Conservation (phyloP, 495 filamentous ascomycete genomes). For the Penicillium coprophilum region DNA sequence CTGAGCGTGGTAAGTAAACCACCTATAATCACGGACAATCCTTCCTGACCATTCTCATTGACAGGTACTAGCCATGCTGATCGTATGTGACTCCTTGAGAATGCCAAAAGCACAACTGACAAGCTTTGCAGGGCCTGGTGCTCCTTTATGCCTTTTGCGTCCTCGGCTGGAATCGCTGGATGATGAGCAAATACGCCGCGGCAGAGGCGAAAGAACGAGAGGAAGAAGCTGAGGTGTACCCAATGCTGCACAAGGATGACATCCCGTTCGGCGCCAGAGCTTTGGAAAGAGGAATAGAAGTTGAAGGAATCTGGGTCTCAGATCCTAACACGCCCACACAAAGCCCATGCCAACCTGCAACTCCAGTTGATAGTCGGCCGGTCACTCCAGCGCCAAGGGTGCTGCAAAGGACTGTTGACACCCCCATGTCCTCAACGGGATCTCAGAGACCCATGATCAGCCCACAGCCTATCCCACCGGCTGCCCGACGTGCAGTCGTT, state of each 20-base stretch:
- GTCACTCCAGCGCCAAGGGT: slow-evolving; percentile 15
- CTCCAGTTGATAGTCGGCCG: slow-evolving; percentile 19
- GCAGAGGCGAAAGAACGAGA: slow-evolving; percentile 64
- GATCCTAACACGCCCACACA: slow-evolving; percentile 50
- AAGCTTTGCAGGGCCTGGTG: slow-evolving; percentile 40
- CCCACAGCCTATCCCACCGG: slow-evolving; percentile 5
- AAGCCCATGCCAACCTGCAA: slow-evolving; percentile 28
- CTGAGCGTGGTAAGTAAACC: slow-evolving; percentile 73
- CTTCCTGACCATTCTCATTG: slow-evolving; percentile 15
- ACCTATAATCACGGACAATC: neutral
- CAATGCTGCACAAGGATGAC: slow-evolving; percentile 50
- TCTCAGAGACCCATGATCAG: neutral
- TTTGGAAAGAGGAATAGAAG: slow-evolving; percentile 78
- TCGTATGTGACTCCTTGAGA: slow-evolving; percentile 37
- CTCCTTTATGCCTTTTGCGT: slow-evolving; percentile 46
- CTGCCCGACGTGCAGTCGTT: neutral
- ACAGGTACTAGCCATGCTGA: slow-evolving; percentile 45
- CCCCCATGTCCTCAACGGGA: slow-evolving; percentile 2
- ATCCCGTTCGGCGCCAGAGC: slow-evolving; percentile 89
- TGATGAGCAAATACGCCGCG: slow-evolving; percentile 61
- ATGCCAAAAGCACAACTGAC: slow-evolving; percentile 32
- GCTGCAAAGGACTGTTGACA: neutral
- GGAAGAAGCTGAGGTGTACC: slow-evolving; percentile 31
- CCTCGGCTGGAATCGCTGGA: slow-evolving; percentile 59
- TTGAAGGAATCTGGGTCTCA: slow-evolving; percentile 90